Percentiles rank a stretch among this genome's conserved stretches.
Conservation (phyloP, 2,329 filamentous ascomycete genomes). For the Alternaria ventricosa region DNA sequence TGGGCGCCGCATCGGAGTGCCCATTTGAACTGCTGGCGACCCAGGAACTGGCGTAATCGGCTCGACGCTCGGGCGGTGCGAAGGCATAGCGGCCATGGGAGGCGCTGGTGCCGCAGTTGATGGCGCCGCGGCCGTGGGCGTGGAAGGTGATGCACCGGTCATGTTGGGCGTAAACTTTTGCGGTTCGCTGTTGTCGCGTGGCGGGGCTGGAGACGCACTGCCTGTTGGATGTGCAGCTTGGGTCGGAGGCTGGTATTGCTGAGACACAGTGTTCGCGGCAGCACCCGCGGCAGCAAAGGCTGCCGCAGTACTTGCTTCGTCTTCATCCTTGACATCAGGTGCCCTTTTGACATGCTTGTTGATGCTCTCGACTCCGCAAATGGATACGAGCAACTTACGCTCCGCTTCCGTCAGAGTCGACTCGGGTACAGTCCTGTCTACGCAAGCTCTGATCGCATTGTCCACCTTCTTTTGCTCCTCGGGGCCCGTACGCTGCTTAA, state of each 20-base stretch:
- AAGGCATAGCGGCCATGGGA: constrained; percentile 14
- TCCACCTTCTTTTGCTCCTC: constrained; percentile 40
- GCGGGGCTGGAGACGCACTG: constrained; percentile 6
- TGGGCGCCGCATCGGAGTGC: constrained; percentile 28
- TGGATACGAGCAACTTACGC: constrained; percentile 29
- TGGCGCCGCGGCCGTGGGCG: constrained; percentile 1
- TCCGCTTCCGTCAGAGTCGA: constrained; percentile 34
- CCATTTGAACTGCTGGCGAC: constrained; percentile 39
- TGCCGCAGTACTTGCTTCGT: constrained; percentile 37
- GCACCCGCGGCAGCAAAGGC: constrained; percentile 44
- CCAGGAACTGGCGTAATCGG: constrained; percentile 46
- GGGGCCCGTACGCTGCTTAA: constrained; percentile 28
- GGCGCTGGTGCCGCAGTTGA: constrained; percentile 16
- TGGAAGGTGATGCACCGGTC: constrained; percentile 21
- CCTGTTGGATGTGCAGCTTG: constrained; percentile 3
- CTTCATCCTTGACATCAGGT: constrained; percentile 17
- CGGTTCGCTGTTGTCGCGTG: constrained; percentile 20
- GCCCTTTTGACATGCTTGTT: constrained; percentile 21
- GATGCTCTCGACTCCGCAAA: constrained; percentile 30
- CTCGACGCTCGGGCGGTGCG: constrained; percentile 44
- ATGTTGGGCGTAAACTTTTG: constrained; percentile 40
- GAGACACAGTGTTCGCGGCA: constrained; percentile 28
- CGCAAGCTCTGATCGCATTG: constrained; percentile 42
- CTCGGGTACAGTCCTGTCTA: constrained; percentile 33
- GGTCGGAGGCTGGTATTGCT: neutral